Base-by-base conservation (phyloP, 495 filamentous ascomycete genomes). In the Chaetomium fimeti region DNA sequence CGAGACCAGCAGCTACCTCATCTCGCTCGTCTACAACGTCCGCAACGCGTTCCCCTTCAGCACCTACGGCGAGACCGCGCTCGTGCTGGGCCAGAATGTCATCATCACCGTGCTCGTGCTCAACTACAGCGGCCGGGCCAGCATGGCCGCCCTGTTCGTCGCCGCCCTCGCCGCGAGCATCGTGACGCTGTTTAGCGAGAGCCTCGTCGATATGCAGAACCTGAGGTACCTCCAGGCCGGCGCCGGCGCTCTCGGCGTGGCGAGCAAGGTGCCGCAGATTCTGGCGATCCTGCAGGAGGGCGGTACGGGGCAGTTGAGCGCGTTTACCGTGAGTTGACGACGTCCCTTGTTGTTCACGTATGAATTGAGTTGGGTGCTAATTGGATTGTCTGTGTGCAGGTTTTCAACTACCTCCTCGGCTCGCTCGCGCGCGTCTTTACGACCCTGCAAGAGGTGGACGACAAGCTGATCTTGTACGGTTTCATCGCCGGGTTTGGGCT, bases 361-460 rank as follows among this genome's bases (percentile, higher is more conserved):
- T 24, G 9, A 24, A 24, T n/a, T 25, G 16, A 27, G 3, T 5
- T 20, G 5, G 25, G 12, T 24, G 28, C 57, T 60, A n/a, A 36
- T 36, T 15, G 6, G n/a, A n/a, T n/a, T n/a, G 27, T 55, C 15
- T 32, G 20, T 61, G 11, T 15, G 52, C 69, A 98, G 93, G 92
- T 98, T 57, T 96, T 98, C 82, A 97, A 96, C 82, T 98, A 96
- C 77, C 91, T 98, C 69, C 80, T 85, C 70, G 94, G 94, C 15
- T 94, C 91, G 62, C 85, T 97, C 45, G 89, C 91, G 15, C 88
- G 94, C 70, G 95, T 98, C 80, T 97, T 97, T 77, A 98, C 94
- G 22, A 98, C 95, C 3, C 76, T 98, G 55, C 91, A 97, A 71
- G 94, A 98, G 81, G 92, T 97, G 65, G 88, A 94, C 68, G 94